Evolutionary conservation across 2,329 filamentous ascomycete genomes (phyloP).

Genomic region (Phialophora macrospora): DNA sequence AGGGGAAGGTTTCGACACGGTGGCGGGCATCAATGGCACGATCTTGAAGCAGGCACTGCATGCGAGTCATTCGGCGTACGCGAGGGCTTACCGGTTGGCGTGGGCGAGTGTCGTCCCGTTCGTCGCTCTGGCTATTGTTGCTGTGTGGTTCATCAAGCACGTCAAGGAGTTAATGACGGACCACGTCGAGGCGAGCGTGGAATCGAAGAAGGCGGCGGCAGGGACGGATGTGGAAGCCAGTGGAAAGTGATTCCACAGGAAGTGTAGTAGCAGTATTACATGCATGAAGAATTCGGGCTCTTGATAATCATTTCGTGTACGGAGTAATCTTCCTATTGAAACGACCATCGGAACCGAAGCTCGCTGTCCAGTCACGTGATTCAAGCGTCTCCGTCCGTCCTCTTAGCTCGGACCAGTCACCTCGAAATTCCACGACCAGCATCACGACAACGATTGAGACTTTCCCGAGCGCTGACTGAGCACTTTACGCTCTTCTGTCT

Average conservation of each 20-base stretch:
- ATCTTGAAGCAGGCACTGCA: slow-evolving; percentile 48
- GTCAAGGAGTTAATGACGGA: slow-evolving; percentile 61
- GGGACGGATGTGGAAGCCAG: slow-evolving; percentile 6
- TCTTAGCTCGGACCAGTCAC: neutral
- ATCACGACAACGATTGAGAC: neutral
- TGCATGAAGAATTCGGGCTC: neutral
- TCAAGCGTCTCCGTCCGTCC: neutral
- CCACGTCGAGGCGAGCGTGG: slow-evolving; percentile 59
- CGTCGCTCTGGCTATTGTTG: slow-evolving; percentile 55
- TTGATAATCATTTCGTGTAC: too few relatives aligned
- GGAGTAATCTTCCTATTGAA: too few relatives aligned
- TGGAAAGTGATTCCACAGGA: neutral
- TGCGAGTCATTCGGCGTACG: slow-evolving; percentile 55
- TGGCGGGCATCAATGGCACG: slow-evolving; percentile 47
- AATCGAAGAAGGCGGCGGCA: slow-evolving; percentile 36
- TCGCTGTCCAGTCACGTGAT: neutral
- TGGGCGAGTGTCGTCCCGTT: slow-evolving; percentile 60
- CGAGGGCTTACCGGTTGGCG: slow-evolving; percentile 55
- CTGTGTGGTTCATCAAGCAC: slow-evolving; percentile 53
- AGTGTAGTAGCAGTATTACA: neutral
- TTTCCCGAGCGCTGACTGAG: neutral
- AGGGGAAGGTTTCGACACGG: slow-evolving; percentile 42
- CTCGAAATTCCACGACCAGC: neutral
- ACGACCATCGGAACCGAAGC: too few relatives aligned
- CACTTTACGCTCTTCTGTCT: neutral